Evolutionary conservation across 179 eudicot species (phyloP).

Genomic region (Nepenthes alata): DNA sequence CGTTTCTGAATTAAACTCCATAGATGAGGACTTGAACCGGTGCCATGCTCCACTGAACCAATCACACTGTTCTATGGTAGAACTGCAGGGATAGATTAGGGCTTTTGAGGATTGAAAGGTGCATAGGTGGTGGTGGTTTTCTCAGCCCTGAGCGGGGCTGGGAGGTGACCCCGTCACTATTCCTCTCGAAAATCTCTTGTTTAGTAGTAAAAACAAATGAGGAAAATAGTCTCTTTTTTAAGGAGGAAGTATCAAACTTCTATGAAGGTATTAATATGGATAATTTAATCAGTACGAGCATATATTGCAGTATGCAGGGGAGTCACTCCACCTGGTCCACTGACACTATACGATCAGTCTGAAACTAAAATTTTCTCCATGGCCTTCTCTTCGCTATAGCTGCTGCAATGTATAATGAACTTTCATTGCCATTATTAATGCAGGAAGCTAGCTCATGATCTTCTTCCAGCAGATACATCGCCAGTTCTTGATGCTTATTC

Average conservation of each 20-base stretch:
- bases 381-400: slow-evolving; percentile 25
- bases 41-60: too few species aligned
- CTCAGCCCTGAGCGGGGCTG: too few species aligned
- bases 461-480: slow-evolving; percentile 17
- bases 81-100: too few species aligned
- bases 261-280: neutral
- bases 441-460: slow-evolving; percentile 22
- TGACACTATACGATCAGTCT: slow-evolving; percentile 14
- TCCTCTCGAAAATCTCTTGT: too few species aligned
- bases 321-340: slow-evolving; percentile 28
- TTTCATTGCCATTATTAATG: slow-evolving; percentile 22
- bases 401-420: slow-evolving; percentile 27
- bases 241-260: neutral
- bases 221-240: neutral
- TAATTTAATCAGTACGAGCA: slow-evolving; percentile 3
- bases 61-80: too few species aligned
- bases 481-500: slow-evolving; percentile 21
- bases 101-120: too few species aligned
- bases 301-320: slow-evolving; percentile 29
- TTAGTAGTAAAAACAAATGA: neutral
- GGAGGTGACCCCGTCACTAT: too few species aligned
- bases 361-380: slow-evolving; percentile 18
- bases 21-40: too few species aligned
- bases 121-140: too few species aligned
- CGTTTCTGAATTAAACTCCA: too few species aligned